A percentile compares a stretch with the other conserved stretches of the same genome.
These are phyloP conservation scores for Cardamine occulta DNA, from an alignment of 345 rosid species.

Conservation along the genomic window DNA sequence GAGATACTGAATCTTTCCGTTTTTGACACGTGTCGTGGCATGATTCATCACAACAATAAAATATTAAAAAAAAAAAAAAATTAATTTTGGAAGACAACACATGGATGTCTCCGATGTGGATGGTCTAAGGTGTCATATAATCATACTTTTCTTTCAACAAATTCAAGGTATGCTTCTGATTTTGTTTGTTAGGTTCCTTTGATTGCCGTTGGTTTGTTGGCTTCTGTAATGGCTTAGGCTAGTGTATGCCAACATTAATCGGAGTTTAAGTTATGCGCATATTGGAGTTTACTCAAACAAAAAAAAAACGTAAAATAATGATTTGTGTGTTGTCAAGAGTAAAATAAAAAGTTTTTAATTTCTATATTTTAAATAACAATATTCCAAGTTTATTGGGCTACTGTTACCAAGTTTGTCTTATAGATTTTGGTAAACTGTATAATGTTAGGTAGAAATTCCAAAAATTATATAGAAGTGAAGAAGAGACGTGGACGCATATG, in stretches of 20 bases:
- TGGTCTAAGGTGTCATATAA: not conserved
- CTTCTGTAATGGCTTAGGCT: no score
- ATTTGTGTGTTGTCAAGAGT: not conserved
- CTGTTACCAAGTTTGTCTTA: not conserved
- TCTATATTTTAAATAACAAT: not conserved
- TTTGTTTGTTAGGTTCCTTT: not conserved
- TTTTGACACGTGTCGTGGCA: no score
- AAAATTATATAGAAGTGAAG: not conserved
- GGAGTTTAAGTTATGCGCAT: not conserved
- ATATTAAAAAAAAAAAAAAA: no score
- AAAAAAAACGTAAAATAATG: no score
- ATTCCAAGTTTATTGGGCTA: not conserved
- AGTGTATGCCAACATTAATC: no score
- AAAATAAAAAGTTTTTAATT: no score
- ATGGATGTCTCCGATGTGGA: no score
- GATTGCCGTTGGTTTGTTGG: no score
- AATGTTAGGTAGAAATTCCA: not conserved
- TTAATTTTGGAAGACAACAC: no score
- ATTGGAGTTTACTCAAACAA: not conserved
- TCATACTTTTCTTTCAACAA: not conserved
- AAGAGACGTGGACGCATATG: conserved; percentile 5
- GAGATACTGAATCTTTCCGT: no score
- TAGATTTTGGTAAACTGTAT: not conserved
- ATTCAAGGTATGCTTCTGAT: not conserved
- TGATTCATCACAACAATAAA: no score